Conservation (phyloP, 768 basidiomycete genomes). For the Russula earlei region DNA sequence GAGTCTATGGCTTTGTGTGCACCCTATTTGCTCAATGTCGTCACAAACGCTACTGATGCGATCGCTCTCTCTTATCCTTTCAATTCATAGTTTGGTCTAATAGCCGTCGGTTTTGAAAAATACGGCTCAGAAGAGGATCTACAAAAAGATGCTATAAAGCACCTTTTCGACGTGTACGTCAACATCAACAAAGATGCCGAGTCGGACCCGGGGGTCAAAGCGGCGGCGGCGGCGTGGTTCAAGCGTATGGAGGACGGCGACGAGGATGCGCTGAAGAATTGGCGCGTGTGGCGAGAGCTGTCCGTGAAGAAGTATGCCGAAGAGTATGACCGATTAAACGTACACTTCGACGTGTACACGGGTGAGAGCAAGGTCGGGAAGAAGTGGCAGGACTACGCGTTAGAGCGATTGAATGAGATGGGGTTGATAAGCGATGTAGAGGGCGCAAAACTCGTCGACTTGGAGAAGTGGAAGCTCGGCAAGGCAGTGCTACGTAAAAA, state of each 20-base stretch:
- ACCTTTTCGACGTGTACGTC: conserved; percentile 91
- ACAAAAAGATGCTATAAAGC: conserved; percentile 84
- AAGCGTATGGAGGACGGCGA: conserved; percentile 94
- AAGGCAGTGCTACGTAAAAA: conserved; percentile 84
- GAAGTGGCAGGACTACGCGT: conserved; percentile 62
- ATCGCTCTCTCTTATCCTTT: no score
- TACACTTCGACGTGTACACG: conserved; percentile 84
- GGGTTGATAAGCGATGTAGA: conserved; percentile 68
- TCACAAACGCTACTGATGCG: neutral
- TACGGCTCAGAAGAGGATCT: conserved; percentile 83
- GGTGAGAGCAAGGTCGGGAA: conserved; percentile 81
- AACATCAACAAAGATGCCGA: conserved; percentile 85
- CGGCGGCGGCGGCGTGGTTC: conserved; percentile 78
- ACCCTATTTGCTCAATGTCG: neutral
- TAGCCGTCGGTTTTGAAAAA: conserved; percentile 85
- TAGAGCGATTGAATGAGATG: conserved; percentile 58
- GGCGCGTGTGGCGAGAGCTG: conserved; percentile 87
- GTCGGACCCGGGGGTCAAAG: conserved; percentile 58
- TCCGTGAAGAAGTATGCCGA: conserved; percentile 84
- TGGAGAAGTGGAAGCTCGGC: conserved; percentile 87
- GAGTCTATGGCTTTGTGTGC: neutral
- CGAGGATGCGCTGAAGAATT: conserved; percentile 71
- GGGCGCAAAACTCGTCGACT: conserved; percentile 78
- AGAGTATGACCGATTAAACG: conserved; percentile 83
- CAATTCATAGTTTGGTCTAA: conserved; percentile 59